Evolutionary conservation across 1,284 basidiomycete species (phyloP).

Genomic region (Ustilago cynodontis): DNA sequence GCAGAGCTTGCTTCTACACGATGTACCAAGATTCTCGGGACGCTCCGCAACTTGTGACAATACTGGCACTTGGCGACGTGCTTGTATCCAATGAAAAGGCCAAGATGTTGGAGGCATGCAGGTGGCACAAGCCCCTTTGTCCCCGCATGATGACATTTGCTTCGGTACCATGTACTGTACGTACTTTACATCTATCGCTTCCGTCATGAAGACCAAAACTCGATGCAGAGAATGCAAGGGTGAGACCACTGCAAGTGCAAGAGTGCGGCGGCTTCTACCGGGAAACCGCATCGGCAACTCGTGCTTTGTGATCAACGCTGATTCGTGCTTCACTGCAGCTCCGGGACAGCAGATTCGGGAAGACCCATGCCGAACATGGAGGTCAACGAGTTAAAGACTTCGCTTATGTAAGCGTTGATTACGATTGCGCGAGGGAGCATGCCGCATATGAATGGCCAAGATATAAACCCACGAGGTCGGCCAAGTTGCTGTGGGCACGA

Average conservation of each 20-base stretch:
- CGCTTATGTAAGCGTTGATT: not conserved
- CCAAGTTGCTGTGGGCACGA: not conserved
- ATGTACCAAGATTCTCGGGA: not conserved
- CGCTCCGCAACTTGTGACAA: not conserved
- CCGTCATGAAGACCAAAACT: no score
- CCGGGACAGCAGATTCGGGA: not conserved
- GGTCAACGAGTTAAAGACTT: not conserved
- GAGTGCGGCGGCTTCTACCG: not conserved
- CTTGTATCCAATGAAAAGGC: no score
- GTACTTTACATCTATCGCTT: no score
- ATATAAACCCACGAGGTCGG: not conserved
- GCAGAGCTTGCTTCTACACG: conserved; percentile 14
- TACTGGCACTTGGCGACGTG: no score
- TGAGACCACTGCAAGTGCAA: no score
- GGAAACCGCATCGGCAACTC: not conserved
- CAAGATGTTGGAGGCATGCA: no score
- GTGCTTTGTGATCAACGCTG: not conserved
- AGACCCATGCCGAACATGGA: not conserved
- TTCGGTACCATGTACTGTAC: no score
- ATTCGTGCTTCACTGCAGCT: not conserved
- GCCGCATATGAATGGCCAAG: not conserved
- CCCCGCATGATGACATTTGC: no score
- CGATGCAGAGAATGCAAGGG: no score
- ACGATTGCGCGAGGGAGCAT: not conserved
- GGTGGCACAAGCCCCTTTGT: no score